Evolutionary conservation across 2,329 filamentous ascomycete genomes (phyloP).

Genomic region (Meredithiella fracta): DNA sequence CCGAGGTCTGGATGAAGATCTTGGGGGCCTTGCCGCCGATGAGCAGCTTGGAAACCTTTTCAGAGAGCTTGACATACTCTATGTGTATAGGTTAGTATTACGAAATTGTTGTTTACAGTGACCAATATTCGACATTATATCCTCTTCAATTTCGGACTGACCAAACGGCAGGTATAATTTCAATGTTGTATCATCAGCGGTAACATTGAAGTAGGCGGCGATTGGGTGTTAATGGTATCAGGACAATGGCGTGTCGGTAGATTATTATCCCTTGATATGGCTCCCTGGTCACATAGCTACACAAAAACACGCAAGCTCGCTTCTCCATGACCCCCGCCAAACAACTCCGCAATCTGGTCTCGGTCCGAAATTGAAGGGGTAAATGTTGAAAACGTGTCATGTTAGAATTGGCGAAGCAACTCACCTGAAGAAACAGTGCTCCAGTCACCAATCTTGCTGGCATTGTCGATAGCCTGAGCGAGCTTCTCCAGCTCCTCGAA

Average conservation of each 20-base stretch:
- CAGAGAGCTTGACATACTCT: constrained; percentile 93
- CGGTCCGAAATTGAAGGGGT: neutral
- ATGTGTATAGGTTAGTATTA: constrained; percentile 11
- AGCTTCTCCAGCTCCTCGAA: constrained; percentile 83
- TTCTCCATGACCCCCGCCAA: neutral
- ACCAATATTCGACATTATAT: neutral
- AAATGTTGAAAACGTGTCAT: constrained; percentile 3
- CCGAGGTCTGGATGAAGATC: constrained; percentile 79
- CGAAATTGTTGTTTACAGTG: neutral
- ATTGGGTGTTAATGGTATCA: no score
- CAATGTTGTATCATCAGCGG: neutral
- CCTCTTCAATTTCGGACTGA: neutral
- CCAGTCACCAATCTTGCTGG: constrained; percentile 96
- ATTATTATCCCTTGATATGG: constrained; percentile 4
- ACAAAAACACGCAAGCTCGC: neutral
- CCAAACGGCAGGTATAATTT: neutral
- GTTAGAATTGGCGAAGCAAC: constrained; percentile 20
- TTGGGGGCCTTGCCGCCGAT: constrained; percentile 70
- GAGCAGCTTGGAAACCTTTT: constrained; percentile 64
- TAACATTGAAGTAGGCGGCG: no score
- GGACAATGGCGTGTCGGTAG: neutral
- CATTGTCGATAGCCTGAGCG: constrained; percentile 86
- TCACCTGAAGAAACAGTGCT: constrained; percentile 74
- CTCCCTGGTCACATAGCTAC: constrained; percentile 2
- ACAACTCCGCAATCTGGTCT: neutral